Base-by-base conservation (phyloP, 2,329 filamentous ascomycete genomes). In the Venturia aucupariae region DNA sequence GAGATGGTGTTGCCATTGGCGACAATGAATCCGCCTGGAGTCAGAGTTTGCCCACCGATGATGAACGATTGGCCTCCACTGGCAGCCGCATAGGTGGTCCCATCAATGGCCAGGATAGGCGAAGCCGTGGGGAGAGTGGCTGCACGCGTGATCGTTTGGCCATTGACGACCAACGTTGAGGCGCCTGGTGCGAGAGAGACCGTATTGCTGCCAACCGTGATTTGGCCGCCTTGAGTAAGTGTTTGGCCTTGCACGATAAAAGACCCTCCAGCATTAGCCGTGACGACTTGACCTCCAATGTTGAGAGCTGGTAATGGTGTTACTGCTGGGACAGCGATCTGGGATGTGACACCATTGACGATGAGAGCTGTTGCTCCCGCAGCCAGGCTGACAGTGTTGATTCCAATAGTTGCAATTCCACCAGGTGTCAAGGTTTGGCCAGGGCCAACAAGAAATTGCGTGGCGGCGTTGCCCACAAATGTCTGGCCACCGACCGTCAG, bases 401-500 rank as follows among this genome's bases (percentile, higher is more conserved):
- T 76, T 61, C 71, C 71, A 1, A 78, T 64, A 0, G 73, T 72
- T 1, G 71, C 77, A 13, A 72, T 71, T 1, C 77, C 78, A 17
- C 79, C 75, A 22, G 74, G 71, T 3, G 71, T 73, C 8, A 77
- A 67, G 1, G 71, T 75, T 54, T 75, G 71, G 2, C 72, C 73
- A 27, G 8, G 72, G 1, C 66, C 74, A 5, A 81, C 67, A 60
- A 74, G 75, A 70, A 77, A 80, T 48, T 80, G 77, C 0, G 77
- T 79, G 3, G 77, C 77, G 41, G 77, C 77, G 67, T 80, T 79
- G 1, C 75, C 75, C 1, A 77, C 78, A 38, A 77, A 72, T 1
- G 72, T 75, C 1, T 72, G 69, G 0, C 71, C 72, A 15, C 77
- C 77, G 24, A 81, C 68, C 1, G 75, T 79, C 42, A 80, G 65